Evolutionary conservation across 768 basidiomycete species (phyloP).

Genomic region (Leucocoprinus leucothites): DNA sequence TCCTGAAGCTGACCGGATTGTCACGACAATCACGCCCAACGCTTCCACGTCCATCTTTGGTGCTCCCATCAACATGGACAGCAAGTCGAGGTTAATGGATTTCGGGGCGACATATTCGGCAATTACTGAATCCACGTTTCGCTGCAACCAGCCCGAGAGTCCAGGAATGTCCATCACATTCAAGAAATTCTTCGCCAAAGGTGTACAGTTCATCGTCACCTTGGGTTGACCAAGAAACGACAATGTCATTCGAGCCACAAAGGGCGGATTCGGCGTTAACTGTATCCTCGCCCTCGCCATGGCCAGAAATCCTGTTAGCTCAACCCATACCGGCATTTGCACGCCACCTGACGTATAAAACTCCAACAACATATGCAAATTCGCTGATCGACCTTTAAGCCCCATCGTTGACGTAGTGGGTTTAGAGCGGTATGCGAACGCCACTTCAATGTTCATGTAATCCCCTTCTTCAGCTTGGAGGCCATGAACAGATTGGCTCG

Average conservation of each 20-base stretch:
- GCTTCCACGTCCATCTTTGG: constrained; percentile 65
- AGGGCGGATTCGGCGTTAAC: constrained; percentile 71
- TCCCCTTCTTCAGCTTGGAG: constrained; percentile 40
- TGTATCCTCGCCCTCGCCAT: constrained; percentile 67
- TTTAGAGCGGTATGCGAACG: constrained; percentile 60
- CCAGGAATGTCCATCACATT: constrained; percentile 80
- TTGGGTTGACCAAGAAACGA: constrained; percentile 72
- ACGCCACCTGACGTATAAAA: constrained; percentile 53
- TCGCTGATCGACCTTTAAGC: constrained; percentile 43
- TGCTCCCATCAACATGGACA: constrained; percentile 56
- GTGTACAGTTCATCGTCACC: constrained; percentile 61
- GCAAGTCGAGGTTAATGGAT: constrained; percentile 67
- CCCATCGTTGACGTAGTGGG: constrained; percentile 34
- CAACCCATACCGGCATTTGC: constrained; percentile 67
- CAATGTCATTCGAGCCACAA: constrained; percentile 43
- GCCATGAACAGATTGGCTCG: constrained; percentile 25
- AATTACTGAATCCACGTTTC: constrained; percentile 58
- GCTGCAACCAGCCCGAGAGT: constrained; percentile 65
- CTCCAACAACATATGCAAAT: constrained; percentile 65
- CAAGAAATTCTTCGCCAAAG: constrained; percentile 58
- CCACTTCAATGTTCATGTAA: constrained; percentile 67
- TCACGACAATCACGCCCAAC: constrained; percentile 62
- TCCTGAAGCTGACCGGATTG: constrained; percentile 56
- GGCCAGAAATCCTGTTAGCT: constrained; percentile 62
- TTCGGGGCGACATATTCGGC: constrained; percentile 68